phyloP scores from a whole-genome alignment of 2,329 filamentous ascomycete genomes.

The Rugonectria rugulosa region DNA sequence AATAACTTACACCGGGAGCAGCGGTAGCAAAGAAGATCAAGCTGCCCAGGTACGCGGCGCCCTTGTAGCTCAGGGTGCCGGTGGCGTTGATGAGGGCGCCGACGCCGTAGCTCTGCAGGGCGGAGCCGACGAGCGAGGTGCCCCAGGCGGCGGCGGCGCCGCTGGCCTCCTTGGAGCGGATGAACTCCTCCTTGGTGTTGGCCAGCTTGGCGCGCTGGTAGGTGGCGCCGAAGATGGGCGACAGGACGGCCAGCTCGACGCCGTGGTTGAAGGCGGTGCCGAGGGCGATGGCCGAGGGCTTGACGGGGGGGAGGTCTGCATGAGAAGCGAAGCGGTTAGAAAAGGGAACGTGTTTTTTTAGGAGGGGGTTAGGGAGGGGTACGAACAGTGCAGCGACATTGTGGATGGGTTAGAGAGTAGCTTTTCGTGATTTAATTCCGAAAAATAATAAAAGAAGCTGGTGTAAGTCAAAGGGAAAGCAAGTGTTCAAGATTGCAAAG shows the following conservation, averaged over 20 bases:
- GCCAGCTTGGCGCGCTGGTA: slow-evolving; percentile 91
- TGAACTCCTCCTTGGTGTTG: slow-evolving; percentile 96
- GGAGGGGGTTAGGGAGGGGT: background rate
- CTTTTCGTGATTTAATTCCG: background rate
- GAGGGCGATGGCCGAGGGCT: slow-evolving; percentile 96
- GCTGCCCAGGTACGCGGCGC: slow-evolving; percentile 89
- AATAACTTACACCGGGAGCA: slow-evolving; percentile 82
- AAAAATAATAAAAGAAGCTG: too few relatives aligned
- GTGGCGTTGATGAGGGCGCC: slow-evolving; percentile 94
- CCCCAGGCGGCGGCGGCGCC: slow-evolving; percentile 90
- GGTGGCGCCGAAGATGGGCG: slow-evolving; percentile 90
- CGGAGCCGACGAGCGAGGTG: slow-evolving; percentile 87
- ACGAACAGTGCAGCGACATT: slow-evolving; percentile 70
- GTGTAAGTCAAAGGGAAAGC: slow-evolving; percentile 14
- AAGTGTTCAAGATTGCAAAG: background rate
- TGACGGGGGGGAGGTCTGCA: slow-evolving; percentile 75
- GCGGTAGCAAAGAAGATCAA: slow-evolving; percentile 92
- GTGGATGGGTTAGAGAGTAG: slow-evolving; percentile 28
- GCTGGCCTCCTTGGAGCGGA: slow-evolving; percentile 90
- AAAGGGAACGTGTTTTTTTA: too few relatives aligned
- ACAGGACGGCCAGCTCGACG: slow-evolving; percentile 85
- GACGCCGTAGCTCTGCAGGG: slow-evolving; percentile 87
- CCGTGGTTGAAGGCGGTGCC: slow-evolving; percentile 96
- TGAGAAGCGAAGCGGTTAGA: background rate
- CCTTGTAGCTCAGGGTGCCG: slow-evolving; percentile 95